Evolutionary conservation across 2,329 filamentous ascomycete species (phyloP).

Genomic region (Trematosphaeria pertusa): DNA sequence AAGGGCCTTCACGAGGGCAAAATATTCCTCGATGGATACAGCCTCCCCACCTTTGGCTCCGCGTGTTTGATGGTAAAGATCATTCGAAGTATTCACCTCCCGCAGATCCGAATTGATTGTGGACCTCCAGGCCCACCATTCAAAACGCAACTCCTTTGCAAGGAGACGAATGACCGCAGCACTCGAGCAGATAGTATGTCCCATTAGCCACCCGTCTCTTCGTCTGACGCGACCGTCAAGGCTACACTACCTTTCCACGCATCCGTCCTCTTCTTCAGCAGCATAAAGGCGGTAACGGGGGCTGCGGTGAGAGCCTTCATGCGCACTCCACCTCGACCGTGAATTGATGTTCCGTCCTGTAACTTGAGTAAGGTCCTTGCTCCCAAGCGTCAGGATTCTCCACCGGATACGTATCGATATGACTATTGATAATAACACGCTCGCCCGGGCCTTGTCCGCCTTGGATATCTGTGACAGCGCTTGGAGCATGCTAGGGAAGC

Average conservation of each 20-base stretch:
- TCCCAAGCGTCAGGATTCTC: constrained; percentile 44
- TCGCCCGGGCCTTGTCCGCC: constrained; percentile 26
- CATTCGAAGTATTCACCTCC: constrained; percentile 53
- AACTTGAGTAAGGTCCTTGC: constrained; percentile 49
- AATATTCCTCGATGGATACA: constrained; percentile 10
- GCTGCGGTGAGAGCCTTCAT: constrained; percentile 55
- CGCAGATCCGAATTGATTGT: constrained; percentile 51
- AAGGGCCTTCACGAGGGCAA: constrained; percentile 8
- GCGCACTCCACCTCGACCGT: constrained; percentile 51
- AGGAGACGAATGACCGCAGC: constrained; percentile 32
- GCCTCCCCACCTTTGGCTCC: constrained; percentile 52
- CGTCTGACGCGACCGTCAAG: constrained; percentile 48
- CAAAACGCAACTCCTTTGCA: constrained; percentile 51
- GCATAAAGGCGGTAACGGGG: constrained; percentile 48
- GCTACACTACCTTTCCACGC: constrained; percentile 12
- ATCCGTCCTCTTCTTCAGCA: constrained; percentile 24
- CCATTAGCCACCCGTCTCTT: constrained; percentile 50
- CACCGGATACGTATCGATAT: constrained; percentile 53
- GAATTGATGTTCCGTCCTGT: constrained; percentile 39
- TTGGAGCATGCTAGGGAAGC: constrained; percentile 39
- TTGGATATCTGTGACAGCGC: constrained; percentile 44
- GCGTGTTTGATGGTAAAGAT: constrained; percentile 43
- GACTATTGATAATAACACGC: constrained; percentile 51
- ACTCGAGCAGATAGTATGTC: constrained; percentile 48
- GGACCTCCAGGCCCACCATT: constrained; percentile 50